Conservation (phyloP, 2,329 filamentous ascomycete species). For the Purpureocillium lavendulum region DNA sequence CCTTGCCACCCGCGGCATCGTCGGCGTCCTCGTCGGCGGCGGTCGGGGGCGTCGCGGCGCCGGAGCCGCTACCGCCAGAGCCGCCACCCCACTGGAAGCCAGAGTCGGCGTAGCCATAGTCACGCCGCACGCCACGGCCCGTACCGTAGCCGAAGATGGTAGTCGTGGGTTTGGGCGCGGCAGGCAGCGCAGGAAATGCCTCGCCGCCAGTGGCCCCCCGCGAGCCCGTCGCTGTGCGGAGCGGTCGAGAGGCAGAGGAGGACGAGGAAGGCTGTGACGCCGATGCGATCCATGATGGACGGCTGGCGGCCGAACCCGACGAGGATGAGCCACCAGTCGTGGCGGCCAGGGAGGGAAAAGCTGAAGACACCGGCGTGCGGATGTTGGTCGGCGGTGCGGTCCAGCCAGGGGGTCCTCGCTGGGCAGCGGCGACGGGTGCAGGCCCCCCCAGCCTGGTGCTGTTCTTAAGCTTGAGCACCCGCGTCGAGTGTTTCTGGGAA, state of each 20-base stretch:
- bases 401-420: constrained; percentile 12
- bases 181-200: constrained; percentile 75
- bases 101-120: constrained; percentile 38
- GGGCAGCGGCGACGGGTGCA: constrained; percentile 12
- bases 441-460: constrained; percentile 38
- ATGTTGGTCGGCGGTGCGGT: constrained; percentile 9
- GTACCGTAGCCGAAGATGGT: constrained; percentile 55
- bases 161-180: constrained; percentile 60
- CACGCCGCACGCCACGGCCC: constrained; percentile 43
- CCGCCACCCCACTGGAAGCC: constrained; percentile 44
- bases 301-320: constrained; percentile 12
- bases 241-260: too few relatives aligned
- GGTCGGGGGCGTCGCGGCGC: constrained; percentile 14
- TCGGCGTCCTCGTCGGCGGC: constrained; percentile 16
- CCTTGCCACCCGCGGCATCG: constrained; percentile 31
- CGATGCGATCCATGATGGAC: constrained; percentile 21
- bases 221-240: constrained; percentile 10
- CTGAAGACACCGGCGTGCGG: constrained; percentile 19
- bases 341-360: constrained; percentile 36
- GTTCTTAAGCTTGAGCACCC: constrained; percentile 52
- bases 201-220: constrained; percentile 34
- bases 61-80: constrained; percentile 11
- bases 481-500: constrained; percentile 40
- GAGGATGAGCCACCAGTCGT: constrained; percentile 8
- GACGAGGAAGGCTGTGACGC: constrained; percentile 17